Conservation (phyloP, 1,139 yeast genomes). For the Komagataea norvegica region DNA sequence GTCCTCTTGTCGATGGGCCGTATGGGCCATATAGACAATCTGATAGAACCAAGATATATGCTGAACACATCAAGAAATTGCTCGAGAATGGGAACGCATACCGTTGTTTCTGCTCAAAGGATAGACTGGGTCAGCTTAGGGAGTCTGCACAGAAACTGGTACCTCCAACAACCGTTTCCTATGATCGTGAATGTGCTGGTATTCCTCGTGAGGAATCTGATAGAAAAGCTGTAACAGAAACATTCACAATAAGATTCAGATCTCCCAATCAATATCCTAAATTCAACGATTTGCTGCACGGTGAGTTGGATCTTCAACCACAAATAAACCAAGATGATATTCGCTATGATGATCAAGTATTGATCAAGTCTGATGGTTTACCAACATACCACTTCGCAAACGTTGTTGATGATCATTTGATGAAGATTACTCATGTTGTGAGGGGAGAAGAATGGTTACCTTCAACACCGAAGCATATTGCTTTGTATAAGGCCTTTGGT, state of each 20-base stretch:
- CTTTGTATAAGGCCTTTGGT: conserved; percentile 79
- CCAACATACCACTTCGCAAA: conserved; percentile 98
- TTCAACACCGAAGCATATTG: conserved; percentile 91
- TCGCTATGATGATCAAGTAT: conserved; percentile 84
- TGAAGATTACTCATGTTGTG: conserved; percentile 89
- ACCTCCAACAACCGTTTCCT: conserved; percentile 91
- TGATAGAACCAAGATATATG: conserved; percentile 65
- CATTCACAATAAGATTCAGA: conserved; percentile 52
- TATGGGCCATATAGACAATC: conserved; percentile 81
- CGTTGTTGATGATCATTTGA: conserved; percentile 89
- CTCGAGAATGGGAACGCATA: conserved; percentile 71
- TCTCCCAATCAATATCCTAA: conserved; percentile 68
- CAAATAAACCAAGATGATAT: conserved; percentile 66
- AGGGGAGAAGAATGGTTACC: conserved; percentile 98
- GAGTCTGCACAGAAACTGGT: conserved; percentile 67
- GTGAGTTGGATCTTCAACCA: conserved; percentile 69
- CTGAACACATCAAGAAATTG: conserved; percentile 49
- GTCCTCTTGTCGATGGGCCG: conserved; percentile 56
- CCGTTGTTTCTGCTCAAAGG: conserved; percentile 79
- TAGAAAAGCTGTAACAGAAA: conserved; percentile 31
- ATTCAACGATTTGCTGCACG: conserved; percentile 73
- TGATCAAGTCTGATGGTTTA: conserved; percentile 83
- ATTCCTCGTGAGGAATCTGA: conserved; percentile 39
- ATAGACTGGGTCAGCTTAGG: conserved; percentile 62
- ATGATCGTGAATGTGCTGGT: conserved; percentile 73